Base-by-base conservation (phyloP, 2,329 filamentous ascomycete species). In the Neurospora sp. region DNA sequence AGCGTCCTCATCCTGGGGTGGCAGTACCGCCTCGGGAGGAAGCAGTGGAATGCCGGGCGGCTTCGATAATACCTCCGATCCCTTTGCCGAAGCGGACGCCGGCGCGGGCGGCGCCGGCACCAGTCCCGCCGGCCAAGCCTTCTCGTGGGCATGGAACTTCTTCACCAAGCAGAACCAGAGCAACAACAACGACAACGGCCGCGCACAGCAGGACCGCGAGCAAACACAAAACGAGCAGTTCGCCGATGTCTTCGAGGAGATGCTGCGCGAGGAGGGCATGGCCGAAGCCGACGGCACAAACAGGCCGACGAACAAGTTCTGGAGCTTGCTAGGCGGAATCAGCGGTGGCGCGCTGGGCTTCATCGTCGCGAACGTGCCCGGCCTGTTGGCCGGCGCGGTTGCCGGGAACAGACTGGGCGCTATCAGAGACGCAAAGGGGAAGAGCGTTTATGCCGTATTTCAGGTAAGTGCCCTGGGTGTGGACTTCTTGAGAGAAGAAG, bases 371-470 rank as follows among this genome's bases (percentile, higher is more conserved):
- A 98, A 98, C 78, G 88, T 97, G 67, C 92, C 95, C 0, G 96
- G 96, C 0, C 86, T 95, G 76, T 80, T 98, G 43, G 95, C 95
- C 0, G 96, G 96, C 2, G 93, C 92, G 2, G 94, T 97, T 2
- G 95, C 94, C 0, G 96, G 96, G 11, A 98, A 97, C 81, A 83
- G 94, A 68, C 81, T 98, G n/a, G 96, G 96, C 0, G 92, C 92
- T 6, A 88, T 99, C 23, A 85, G 96, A 70, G 96, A 99, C 81
- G 89, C 91, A 39, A 93, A 89, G 81, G 94, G 94, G 28, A 98
- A 97, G 89, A 97, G 92, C 77, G 96, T 99, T 6, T 98, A 96
- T 80, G 85, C 89, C 37, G 96, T 97, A 17, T 98, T 95, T 79
- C 89, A 87, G 82, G 84, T 84, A 75, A 80, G 80, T 77, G 66